Conservation (phyloP, 768 basidiomycete genomes). For the Kwoniella mangroviensis region DNA sequence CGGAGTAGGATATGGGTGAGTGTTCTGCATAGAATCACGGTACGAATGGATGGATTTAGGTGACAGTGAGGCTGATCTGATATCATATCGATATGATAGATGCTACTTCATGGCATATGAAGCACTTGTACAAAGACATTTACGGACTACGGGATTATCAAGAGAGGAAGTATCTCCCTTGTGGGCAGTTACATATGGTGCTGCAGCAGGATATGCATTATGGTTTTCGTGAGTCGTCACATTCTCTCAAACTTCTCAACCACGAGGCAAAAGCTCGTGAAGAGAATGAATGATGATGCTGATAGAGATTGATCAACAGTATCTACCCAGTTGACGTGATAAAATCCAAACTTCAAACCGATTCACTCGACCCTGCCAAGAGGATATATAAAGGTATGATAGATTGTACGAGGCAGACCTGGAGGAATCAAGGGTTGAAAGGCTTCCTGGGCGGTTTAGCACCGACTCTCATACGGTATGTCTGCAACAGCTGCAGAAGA, state of each 20-base stretch:
- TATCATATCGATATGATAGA: conserved; percentile 25
- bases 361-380: conserved; percentile 68
- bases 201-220: conserved; percentile 85
- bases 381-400: conserved; percentile 79
- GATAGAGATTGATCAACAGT: conserved; percentile 52
- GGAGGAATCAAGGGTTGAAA: conserved; percentile 76
- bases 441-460: conserved; percentile 91
- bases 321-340: conserved; percentile 97
- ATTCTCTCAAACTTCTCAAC: no score
- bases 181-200: conserved; percentile 84
- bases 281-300: neutral
- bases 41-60: no score
- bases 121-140: conserved; percentile 84
- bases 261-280: no score
- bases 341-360: conserved; percentile 95
- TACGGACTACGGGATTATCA: conserved; percentile 58
- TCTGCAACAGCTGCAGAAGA: neutral
- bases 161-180: conserved; percentile 77
- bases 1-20: conserved; percentile 58
- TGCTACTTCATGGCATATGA: conserved; percentile 90
- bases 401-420: conserved; percentile 81
- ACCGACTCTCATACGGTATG: conserved; percentile 83
- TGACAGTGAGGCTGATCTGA: no score
- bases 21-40: neutral
- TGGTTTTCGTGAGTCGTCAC: conserved; percentile 41